A percentile compares a stretch with the other conserved stretches of the same genome.
Evolutionary conservation across 495 filamentous ascomycete genomes (phyloP).

Genomic region (Mytilinidion resinicola): DNA sequence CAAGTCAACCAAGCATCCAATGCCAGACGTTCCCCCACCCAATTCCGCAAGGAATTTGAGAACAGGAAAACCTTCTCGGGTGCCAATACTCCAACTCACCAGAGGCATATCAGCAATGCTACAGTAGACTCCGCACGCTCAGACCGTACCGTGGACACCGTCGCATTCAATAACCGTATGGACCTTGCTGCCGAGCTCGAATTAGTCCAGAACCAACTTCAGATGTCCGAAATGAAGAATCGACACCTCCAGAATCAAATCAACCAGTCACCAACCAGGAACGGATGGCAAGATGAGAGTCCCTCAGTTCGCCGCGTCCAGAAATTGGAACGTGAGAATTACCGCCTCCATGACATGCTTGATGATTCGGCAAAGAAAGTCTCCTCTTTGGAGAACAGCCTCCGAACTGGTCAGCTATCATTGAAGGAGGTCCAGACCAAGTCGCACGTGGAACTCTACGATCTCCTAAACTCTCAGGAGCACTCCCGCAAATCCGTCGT

Average conservation of each 20-base stretch:
- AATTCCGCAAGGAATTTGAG: constrained; percentile 68
- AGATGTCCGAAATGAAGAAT: constrained; percentile 94
- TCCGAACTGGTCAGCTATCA: constrained; percentile 82
- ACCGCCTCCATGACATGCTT: constrained; percentile 84
- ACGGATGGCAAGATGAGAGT: constrained; percentile 70
- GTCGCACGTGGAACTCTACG: constrained; percentile 91
- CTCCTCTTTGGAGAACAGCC: constrained; percentile 77
- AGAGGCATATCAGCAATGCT: constrained; percentile 63
- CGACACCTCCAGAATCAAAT: constrained; percentile 87
- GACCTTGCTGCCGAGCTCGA: constrained; percentile 88
- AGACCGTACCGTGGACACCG: constrained; percentile 82
- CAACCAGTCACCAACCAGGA: constrained; percentile 55
- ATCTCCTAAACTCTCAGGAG: constrained; percentile 90
- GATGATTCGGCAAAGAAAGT: constrained; percentile 94
- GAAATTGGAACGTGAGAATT: constrained; percentile 89
- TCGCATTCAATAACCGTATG: constrained; percentile 82
- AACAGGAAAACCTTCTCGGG: constrained; percentile 47
- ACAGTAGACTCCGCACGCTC: constrained; percentile 78
- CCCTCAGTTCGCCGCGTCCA: constrained; percentile 77
- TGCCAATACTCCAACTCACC: constrained; percentile 59
- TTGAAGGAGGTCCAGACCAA: constrained; percentile 87
- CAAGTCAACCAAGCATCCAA: constrained; percentile 49
- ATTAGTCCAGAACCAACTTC: constrained; percentile 88
- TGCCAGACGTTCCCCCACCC: constrained; percentile 68
- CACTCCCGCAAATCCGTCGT: constrained; percentile 75